Percentiles rank a stretch among this genome's conserved stretches.
Evolutionary conservation across 164 flowering plant species (phyloP).

Genomic region (Magnolia sinica): DNA sequence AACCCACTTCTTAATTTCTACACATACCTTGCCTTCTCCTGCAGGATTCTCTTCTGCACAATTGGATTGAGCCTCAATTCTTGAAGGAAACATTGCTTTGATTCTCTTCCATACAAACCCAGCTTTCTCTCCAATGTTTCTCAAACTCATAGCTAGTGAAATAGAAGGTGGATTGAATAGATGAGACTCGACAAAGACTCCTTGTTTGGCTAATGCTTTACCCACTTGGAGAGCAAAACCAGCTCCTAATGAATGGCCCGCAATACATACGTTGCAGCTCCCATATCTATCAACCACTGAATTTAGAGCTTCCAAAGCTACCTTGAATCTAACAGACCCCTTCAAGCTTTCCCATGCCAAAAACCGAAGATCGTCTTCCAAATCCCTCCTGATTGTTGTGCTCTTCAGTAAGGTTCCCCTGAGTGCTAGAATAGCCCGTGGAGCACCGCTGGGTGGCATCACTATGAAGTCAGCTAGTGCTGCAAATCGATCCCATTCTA

Average conservation of each 20-base stretch:
- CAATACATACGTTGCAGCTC: constrained; percentile 74
- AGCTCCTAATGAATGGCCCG: constrained; percentile 94
- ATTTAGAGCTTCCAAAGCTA: constrained; percentile 59
- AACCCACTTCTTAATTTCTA: constrained; percentile 52
- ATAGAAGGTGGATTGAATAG: constrained; percentile 95
- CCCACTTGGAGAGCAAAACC: constrained; percentile 97
- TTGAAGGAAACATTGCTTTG: constrained; percentile 62
- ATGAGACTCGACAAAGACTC: constrained; percentile 80
- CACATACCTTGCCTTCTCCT: constrained; percentile 2
- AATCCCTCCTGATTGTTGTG: constrained; percentile 77
- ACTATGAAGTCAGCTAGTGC: constrained; percentile 73
- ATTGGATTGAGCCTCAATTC: constrained; percentile 22
- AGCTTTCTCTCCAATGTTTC: constrained; percentile 72
- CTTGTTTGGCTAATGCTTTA: constrained; percentile 77
- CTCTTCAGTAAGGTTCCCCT: constrained; percentile 81
- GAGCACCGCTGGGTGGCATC: constrained; percentile 87
- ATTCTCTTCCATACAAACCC: constrained; percentile 67
- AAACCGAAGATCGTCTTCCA: constrained; percentile 91
- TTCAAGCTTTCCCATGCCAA: constrained; percentile 89
- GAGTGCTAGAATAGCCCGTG: constrained; percentile 79
- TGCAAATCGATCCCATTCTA: constrained; percentile 89
- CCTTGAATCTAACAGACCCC: constrained; percentile 74
- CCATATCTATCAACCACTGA: constrained; percentile 39
- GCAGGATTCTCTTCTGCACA: constrained; percentile 18
- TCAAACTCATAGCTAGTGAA: constrained; percentile 75